Conservation (phyloP, 2,329 filamentous ascomycete genomes). For the Trematosphaeria pertusa region DNA sequence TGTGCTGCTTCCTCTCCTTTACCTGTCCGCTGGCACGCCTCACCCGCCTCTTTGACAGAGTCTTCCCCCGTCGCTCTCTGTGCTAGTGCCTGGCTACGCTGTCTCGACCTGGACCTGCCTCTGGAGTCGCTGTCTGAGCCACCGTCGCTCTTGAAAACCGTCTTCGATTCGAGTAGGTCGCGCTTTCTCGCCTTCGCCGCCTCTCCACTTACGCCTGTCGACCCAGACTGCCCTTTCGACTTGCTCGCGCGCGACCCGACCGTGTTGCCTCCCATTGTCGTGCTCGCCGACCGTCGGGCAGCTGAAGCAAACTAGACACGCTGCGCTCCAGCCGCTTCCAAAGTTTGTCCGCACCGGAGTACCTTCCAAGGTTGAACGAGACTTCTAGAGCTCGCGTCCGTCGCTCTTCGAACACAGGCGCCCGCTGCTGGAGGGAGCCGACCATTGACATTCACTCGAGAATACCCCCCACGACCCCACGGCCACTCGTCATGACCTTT, state of each 20-base stretch:
- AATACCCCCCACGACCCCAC: no score
- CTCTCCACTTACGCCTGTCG: neutral
- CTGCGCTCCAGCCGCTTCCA: no score
- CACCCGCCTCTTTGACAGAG: slow-evolving; percentile 48
- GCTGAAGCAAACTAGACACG: no score
- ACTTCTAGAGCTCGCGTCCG: no score
- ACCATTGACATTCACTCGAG: no score
- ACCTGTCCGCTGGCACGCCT: slow-evolving; percentile 11
- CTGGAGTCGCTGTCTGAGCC: slow-evolving; percentile 8
- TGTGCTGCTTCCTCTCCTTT: slow-evolving; percentile 47
- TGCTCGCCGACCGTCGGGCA: no score
- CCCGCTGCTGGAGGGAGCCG: no score
- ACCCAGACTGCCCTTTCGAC: neutral
- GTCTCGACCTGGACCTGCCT: slow-evolving; percentile 2
- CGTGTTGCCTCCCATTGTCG: no score
- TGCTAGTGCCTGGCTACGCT: slow-evolving; percentile 24
- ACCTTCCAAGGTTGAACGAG: no score
- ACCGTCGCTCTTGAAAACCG: slow-evolving; percentile 7
- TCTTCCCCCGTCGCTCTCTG: slow-evolving; percentile 27
- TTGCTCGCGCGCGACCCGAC: slow-evolving; percentile 2
- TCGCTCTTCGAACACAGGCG: no score
- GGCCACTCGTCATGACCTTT: no score
- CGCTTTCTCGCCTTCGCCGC: neutral
- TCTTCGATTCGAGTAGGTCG: slow-evolving; percentile 21
- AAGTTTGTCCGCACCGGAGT: no score